phyloP scores from a whole-genome alignment of 1,284 basidiomycete species.

The Inonotus hispidus region DNA sequence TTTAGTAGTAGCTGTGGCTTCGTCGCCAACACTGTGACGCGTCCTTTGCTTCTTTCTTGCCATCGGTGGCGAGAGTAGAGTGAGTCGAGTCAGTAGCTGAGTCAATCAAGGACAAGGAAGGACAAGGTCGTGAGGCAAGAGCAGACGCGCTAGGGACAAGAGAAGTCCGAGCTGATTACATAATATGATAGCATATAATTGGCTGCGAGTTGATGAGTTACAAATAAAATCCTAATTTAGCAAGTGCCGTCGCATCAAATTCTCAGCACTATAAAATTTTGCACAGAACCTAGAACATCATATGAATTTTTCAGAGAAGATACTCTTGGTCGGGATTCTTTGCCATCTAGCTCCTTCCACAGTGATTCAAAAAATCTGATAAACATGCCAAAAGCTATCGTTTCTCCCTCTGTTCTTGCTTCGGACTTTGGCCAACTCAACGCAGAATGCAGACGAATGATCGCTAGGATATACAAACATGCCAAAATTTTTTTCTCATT shows the following conservation, averaged over 20 bases:
- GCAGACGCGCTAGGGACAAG: background rate
- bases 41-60: background rate
- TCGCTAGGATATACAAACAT: constrained; percentile 63
- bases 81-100: background rate
- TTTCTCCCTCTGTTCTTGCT: constrained; percentile 87
- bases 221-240: no score
- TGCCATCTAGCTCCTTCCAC: no score
- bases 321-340: no score
- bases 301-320: no score
- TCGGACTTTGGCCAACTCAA: constrained; percentile 93
- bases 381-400: constrained; percentile 78
- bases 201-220: no score
- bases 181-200: background rate
- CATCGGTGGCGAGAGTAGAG: background rate
- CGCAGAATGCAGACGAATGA: constrained; percentile 90
- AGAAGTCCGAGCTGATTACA: background rate
- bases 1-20: background rate
- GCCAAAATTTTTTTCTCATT: constrained; percentile 85
- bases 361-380: background rate
- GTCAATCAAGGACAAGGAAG: background rate
- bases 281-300: no score
- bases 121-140: background rate
- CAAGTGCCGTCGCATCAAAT: no score
- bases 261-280: no score
- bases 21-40: background rate